Evolutionary conservation across 805 yeast genomes (phyloP), one percentile per base, ranked within the genome.

Genomic region (Starmerella cellae): DNA sequence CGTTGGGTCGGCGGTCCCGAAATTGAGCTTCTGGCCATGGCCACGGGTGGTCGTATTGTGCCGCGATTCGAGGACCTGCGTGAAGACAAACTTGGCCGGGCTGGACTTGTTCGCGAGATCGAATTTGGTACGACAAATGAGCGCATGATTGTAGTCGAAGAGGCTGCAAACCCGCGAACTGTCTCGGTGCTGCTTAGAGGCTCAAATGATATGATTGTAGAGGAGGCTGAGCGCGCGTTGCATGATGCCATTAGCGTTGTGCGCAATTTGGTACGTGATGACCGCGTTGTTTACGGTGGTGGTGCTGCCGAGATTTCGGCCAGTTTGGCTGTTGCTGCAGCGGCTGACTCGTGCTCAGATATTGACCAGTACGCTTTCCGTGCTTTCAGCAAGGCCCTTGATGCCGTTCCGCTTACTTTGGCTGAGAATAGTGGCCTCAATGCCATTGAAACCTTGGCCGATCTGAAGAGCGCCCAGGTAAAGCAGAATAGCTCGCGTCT

Each of bases 1-100:
- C 77, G 99, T 68, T 91, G 99, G 99, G 94, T 91, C 40, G 98
- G 97, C 47, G 98, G 97, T 35, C 83, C 93, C 41, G 98, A 88
- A 57, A 71, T 88, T 54, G 98, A 88, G 67, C 73, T 84, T 50
- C 77, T 93, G 57, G 98, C 98, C 28, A 88, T 91, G 62, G 96
- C 97, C 37, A 93, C 99, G 10, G 79, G 84, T 57, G 98, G 97
- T 45, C 79, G 94, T 57, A 91, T 91, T 55, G 98, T 91, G 34
- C 95, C 98, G 35, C 71, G 98, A 56, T 91, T 91, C 64, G 96
- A 91, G 65, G 98, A 91, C 61, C 70, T 91, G 54, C 63, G 81
- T 3, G 60, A 74, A 1, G 82, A 74, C 28, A 91, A 91, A 63
- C 73, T 91, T 49, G 99, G 99, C 46, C 65, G 67, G 28, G 95